Base-by-base conservation (phyloP, 495 filamentous ascomycete genomes). In the Penicillium pancosmium region DNA sequence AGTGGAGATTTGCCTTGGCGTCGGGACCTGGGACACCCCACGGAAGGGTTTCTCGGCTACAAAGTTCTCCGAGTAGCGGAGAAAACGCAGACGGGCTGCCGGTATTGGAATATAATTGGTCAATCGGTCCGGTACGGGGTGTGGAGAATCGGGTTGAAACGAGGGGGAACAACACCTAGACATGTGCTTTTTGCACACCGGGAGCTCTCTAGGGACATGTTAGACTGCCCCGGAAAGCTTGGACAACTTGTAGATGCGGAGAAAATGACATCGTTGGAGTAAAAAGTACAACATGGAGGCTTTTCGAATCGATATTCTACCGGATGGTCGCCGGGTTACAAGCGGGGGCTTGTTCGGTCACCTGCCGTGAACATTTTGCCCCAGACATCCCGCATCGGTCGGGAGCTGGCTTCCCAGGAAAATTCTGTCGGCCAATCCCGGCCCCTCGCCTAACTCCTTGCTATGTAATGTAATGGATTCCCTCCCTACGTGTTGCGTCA, bases 1-100 rank as follows among this genome's bases (percentile, higher is more conserved):
- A 35, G 60, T 62, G 60, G 60, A 54, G 60, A 62, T 40, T 47
- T 5, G 25, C 21, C 16, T 50, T 59, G 51, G 40, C 50, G 41
- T 50, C 50, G 51, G 51, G 50, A 53, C 43, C 19, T 43, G 19
- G 43, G 10, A 38, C 27, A 40, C 50, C 38, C 51, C 15, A 54
- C 51, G 57, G 57, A 41, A 47, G 6, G 41, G 21, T 47, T 38
- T 40, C 18, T 59, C 57, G 57, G 57, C 40, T 27, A 36, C 33
- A 12, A 54, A n/a, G 27, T 43, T 23, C 19, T 54, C 57, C 51
- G 57, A 54, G 34, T 47, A 59, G 50, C 50, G 56, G 55, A 47
- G 50, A 48, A 52, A 3, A 23, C 25, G 18, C 40, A 38, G 50
- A 11, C 15, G 40, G 49, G 50, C 15, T 49, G 36, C 38, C 41